A percentile compares a stretch with the other conserved stretches of the same genome.
These are phyloP conservation scores for Alternaria gansuensis DNA, from an alignment of 2,329 filamentous ascomycete species.

Conservation along the genomic window DNA sequence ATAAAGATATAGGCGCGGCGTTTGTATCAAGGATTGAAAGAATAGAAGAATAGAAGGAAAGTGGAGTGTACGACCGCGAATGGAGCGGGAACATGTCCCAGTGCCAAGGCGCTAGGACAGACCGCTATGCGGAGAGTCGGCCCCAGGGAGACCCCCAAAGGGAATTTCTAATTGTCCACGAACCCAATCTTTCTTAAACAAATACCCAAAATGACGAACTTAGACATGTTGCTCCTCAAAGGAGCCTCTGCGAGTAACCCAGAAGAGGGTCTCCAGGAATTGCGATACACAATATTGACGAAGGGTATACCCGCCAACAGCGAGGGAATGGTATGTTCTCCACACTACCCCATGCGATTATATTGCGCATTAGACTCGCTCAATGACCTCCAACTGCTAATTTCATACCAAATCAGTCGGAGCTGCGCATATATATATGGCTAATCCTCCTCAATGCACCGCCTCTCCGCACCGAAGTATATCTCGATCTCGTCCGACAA, in stretches of 20 bases:
- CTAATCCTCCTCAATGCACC: slow-evolving; percentile 89
- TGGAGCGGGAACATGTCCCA: neutral
- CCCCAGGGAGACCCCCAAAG: slow-evolving; percentile 4
- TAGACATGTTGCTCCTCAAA: slow-evolving; percentile 81
- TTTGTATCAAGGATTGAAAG: neutral
- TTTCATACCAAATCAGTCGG: slow-evolving; percentile 68
- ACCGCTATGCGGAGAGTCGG: slow-evolving; percentile 3
- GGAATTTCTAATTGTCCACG: slow-evolving; percentile 12
- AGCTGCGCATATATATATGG: slow-evolving; percentile 94
- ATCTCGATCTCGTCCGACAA: slow-evolving; percentile 88
- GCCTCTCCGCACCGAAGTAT: slow-evolving; percentile 83
- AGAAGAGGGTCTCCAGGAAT: slow-evolving; percentile 71
- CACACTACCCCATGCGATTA: slow-evolving; percentile 10
- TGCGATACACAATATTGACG: slow-evolving; percentile 76
- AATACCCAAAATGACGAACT: slow-evolving; percentile 49
- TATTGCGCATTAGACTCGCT: slow-evolving; percentile 6
- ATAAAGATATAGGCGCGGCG: neutral
- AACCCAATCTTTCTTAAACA: slow-evolving; percentile 19
- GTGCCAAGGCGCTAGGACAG: slow-evolving; percentile 16
- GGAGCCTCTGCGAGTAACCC: slow-evolving; percentile 78
- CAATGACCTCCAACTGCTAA: neutral
- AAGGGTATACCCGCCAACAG: slow-evolving; percentile 79
- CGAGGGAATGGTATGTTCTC: slow-evolving; percentile 75
- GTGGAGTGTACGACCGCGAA: neutral
- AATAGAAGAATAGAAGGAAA: neutral